These are phyloP conservation scores for Calamus simplicifolius DNA, from an alignment of 176 grass and related monocot species.

Conservation along the genomic window DNA sequence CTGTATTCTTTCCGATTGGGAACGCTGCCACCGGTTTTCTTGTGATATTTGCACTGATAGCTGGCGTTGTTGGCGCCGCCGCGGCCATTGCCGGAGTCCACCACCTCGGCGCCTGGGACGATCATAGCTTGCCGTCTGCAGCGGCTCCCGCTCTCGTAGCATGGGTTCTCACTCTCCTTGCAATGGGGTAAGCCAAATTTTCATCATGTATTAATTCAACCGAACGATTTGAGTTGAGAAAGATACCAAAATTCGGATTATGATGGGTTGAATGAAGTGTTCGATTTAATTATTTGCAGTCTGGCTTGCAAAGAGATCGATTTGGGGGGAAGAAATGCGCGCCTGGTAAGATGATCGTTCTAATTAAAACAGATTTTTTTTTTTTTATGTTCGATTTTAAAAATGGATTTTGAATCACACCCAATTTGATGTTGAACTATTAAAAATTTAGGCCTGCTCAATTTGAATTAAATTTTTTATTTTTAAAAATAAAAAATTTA, in stretches of 20 bases:
- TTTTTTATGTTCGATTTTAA: too few species aligned
- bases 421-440: too few species aligned
- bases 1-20: conserved; percentile 85
- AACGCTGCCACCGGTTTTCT: conserved; percentile 91
- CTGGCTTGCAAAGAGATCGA: conserved; percentile 83
- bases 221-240: too few species aligned
- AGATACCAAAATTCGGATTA: too few species aligned
- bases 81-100: conserved; percentile 62
- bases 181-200: conserved; percentile 55
- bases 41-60: conserved; percentile 72
- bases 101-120: conserved; percentile 47
- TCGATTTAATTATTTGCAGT: conserved; percentile 26
- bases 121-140: conserved; percentile 58
- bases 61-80: conserved; percentile 67
- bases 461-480: too few species aligned
- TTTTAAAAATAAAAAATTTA: too few species aligned
- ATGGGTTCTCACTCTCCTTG: conserved; percentile 87
- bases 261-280: too few species aligned
- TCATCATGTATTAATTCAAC: too few species aligned
- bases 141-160: conserved; percentile 57
- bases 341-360: conserved; percentile 34
- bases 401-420: too few species aligned
- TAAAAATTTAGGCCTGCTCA: too few species aligned
- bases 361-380: too few species aligned
- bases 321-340: conserved; percentile 72